A percentile compares a stretch with the other conserved stretches of the same genome.
These are phyloP conservation scores for Neofusicoccum laricinum DNA, from an alignment of 2,329 filamentous ascomycete genomes.

Conservation along the genomic window DNA sequence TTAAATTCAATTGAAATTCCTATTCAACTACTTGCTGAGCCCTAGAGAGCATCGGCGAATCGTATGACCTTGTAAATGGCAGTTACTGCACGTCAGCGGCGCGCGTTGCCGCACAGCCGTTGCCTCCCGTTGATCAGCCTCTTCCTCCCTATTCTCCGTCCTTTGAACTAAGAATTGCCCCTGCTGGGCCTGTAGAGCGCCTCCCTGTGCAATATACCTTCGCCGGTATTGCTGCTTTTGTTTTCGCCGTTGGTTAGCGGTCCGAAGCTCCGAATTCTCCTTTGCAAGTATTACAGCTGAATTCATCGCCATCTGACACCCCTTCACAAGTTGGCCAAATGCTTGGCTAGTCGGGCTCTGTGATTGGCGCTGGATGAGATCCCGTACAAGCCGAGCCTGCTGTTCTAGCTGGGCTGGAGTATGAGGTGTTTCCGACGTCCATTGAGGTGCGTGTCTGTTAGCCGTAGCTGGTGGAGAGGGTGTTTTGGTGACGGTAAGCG, in stretches of 20 bases:
- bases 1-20: not conserved
- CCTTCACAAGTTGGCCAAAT: slow-evolving; percentile 22
- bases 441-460: slow-evolving; percentile 7
- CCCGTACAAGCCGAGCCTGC: slow-evolving; percentile 20
- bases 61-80: not conserved
- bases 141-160: not conserved
- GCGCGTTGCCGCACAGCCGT: not conserved
- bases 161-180: not conserved
- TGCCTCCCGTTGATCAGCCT: not conserved
- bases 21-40: not conserved
- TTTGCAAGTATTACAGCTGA: slow-evolving; percentile 14
- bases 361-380: slow-evolving; percentile 19
- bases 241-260: not conserved
- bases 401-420: slow-evolving; percentile 21
- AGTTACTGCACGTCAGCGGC: too few species aligned
- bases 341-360: slow-evolving; percentile 24
- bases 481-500: slow-evolving; percentile 20
- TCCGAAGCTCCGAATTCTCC: slow-evolving; percentile 11
- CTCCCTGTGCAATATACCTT: slow-evolving; percentile 15
- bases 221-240: slow-evolving; percentile 16
- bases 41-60: not conserved
- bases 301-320: slow-evolving; percentile 19
- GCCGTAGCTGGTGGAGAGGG: slow-evolving; percentile 20
- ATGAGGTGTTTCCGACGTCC: slow-evolving; percentile 23
- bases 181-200: not conserved